phyloP scores from a whole-genome alignment of 140 eudicot genomes.

The Bidens hawaiensis region DNA sequence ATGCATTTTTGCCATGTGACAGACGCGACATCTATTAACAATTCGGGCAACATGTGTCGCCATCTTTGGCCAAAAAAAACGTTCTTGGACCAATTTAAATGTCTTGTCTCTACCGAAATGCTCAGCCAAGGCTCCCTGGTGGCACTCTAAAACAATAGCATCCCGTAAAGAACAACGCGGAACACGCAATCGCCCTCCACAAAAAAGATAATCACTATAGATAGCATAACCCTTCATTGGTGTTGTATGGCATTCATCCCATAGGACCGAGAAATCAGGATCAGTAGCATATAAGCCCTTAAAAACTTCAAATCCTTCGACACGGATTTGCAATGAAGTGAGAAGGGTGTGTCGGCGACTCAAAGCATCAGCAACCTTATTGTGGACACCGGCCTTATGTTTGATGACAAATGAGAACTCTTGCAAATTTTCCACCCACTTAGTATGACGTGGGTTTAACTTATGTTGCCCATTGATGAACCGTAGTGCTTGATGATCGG shows the following conservation, averaged over 20 bases:
- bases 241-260: not conserved
- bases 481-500: conserved; percentile 20
- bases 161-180: not conserved
- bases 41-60: not conserved
- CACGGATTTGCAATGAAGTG: not conserved
- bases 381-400: not conserved
- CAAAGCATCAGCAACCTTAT: conserved; percentile 11
- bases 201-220: not conserved
- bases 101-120: no score
- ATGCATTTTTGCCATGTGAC: not conserved
- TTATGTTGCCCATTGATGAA: no score
- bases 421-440: conserved; percentile 17
- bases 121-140: not conserved
- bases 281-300: not conserved
- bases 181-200: not conserved
- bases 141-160: not conserved
- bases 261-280: not conserved
- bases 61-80: not conserved
- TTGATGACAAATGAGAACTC: conserved; percentile 4
- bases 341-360: not conserved
- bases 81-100: no score
- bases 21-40: not conserved
- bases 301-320: conserved; percentile 3
- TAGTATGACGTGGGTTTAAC: no score
- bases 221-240: not conserved